Base-by-base conservation (phyloP, 139 green algal genomes). In the Raphidocelis subcapitata region DNA sequence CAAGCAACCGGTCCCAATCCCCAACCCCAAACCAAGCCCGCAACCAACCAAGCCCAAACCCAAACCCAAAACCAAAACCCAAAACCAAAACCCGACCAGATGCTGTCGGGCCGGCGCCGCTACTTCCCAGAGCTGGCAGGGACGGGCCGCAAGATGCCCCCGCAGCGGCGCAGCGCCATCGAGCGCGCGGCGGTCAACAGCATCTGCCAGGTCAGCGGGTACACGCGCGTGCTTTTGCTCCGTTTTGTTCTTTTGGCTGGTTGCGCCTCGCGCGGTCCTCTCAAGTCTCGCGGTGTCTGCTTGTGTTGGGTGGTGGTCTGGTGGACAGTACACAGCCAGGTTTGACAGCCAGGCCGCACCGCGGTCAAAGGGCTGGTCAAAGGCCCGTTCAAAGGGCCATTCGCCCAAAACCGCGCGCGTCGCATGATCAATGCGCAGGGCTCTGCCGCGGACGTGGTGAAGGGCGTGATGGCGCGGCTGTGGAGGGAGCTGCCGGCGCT, bases 371-470 rank as follows among this genome's bases (percentile, higher is more conserved):
- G n/a, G n/a, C n/a, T n/a, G n/a, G n/a, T n/a, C n/a, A n/a, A n/a
- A n/a, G n/a, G n/a, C n/a, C n/a, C n/a, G n/a, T n/a, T n/a, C n/a
- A n/a, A n/a, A n/a, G n/a, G n/a, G n/a, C n/a, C n/a, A n/a, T n/a
- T n/a, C n/a, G n/a, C n/a, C n/a, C n/a, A n/a, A n/a, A n/a, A n/a
- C n/a, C n/a, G n/a, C n/a, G n/a, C n/a, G n/a, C n/a, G n/a, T n/a
- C n/a, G n/a, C n/a, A n/a, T n/a, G n/a, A n/a, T n/a, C n/a, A n/a
- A n/a, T n/a, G n/a, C 57, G 29, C 88, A 94, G 79, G 92, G 92
- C 55, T 86, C 76, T 20, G 92, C 87, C 5, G 90, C 92, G 14
- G 92, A 97, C 69, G 60, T 96, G 16, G 77, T 88, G 24, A 97
- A 97, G 79, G 52, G n/a, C 0, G 84, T 77, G 32, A 89, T 89